Conservation (phyloP, 495 filamentous ascomycete genomes). For the Penicillium parvum region DNA sequence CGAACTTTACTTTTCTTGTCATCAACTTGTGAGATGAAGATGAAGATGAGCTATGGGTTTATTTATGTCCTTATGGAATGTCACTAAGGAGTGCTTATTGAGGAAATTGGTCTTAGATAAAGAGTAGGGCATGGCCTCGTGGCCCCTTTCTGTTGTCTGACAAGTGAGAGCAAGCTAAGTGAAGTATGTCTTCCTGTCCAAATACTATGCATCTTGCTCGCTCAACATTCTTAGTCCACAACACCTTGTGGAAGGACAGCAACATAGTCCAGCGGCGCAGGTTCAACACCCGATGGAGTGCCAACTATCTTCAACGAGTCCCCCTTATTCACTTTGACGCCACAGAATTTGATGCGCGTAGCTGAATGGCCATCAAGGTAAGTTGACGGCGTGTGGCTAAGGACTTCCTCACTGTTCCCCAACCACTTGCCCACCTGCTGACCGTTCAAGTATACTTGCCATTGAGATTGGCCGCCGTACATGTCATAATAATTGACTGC, state of each 20-base stretch:
- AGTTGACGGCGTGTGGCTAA: constrained; percentile 52
- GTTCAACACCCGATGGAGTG: constrained; percentile 53
- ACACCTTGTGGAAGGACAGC: constrained; percentile 54
- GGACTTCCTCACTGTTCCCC: constrained; percentile 51
- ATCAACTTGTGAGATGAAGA: too few relatives aligned
- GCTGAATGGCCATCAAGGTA: constrained; percentile 62
- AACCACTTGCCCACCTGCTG: constrained; percentile 50
- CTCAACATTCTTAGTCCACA: constrained; percentile 49
- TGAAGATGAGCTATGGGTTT: too few relatives aligned
- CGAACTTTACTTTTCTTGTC: too few relatives aligned
- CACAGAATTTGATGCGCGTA: constrained; percentile 53
- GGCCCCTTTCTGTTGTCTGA: too few relatives aligned
- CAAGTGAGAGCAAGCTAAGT: too few relatives aligned
- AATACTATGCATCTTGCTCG: too few relatives aligned
- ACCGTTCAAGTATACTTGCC: constrained; percentile 50
- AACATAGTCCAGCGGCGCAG: constrained; percentile 64
- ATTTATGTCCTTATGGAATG: too few relatives aligned
- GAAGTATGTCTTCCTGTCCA: too few relatives aligned
- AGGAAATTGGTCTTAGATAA: too few relatives aligned
- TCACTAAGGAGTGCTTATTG: too few relatives aligned
- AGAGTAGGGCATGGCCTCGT: too few relatives aligned
- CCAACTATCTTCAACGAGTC: constrained; percentile 58
- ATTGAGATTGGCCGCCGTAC: constrained; percentile 50
- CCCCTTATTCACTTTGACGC: constrained; percentile 48
- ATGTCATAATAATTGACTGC: constrained; percentile 65